These are phyloP conservation scores for Linnemannia hyalina DNA, from an alignment of 192 early-diverging fungal genomes.

Conservation along the genomic window DNA sequence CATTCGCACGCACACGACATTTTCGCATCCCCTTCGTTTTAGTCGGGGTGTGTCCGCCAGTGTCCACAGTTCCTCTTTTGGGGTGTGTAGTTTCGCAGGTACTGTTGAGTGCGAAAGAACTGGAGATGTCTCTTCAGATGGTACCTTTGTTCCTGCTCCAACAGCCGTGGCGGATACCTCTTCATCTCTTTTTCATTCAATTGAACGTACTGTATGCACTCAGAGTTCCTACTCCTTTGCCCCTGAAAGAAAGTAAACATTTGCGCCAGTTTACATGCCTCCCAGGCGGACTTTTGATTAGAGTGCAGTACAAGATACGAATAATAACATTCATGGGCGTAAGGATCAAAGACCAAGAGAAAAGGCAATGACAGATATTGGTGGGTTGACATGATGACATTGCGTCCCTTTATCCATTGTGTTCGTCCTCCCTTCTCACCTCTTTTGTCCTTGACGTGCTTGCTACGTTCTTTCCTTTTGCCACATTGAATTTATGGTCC, in stretches of 20 bases:
- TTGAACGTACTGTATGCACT: too few species aligned
- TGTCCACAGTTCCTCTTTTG: background rate
- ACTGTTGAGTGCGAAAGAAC: too few species aligned
- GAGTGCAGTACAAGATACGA: background rate
- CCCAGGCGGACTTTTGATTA: background rate
- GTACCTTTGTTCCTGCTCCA: too few species aligned
- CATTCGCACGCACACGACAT: too few species aligned
- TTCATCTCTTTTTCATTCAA: too few species aligned
- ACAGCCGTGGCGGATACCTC: too few species aligned
- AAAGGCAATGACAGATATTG: background rate
- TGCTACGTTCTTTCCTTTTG: background rate
- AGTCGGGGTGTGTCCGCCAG: background rate
- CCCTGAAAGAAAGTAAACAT: too few species aligned
- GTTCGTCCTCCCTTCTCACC: background rate
- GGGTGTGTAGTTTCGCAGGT: background rate
- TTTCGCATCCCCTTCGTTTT: too few species aligned
- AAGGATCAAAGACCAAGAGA: background rate
- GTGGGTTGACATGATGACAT: background rate
- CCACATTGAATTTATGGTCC: background rate
- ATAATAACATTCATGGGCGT: background rate
- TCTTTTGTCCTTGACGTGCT: too few species aligned
- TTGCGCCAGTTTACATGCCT: background rate
- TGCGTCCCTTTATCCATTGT: background rate
- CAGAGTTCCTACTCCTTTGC: too few species aligned
- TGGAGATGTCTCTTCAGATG: too few species aligned